These are phyloP conservation scores for Penicillium canescens DNA, from an alignment of 495 filamentous ascomycete species.

Conservation along the genomic window DNA sequence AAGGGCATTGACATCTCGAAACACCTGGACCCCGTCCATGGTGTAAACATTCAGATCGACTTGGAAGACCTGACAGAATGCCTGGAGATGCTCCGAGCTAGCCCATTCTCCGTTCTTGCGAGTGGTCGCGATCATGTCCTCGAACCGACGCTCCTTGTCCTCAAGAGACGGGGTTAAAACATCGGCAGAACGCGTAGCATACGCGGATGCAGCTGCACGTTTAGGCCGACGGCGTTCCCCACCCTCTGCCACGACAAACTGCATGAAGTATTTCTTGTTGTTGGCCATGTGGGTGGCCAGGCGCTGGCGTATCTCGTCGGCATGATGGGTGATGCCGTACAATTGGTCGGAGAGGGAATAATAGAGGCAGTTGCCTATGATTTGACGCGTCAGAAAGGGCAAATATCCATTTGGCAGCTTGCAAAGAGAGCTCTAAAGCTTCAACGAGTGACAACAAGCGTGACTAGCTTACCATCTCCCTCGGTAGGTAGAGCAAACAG, in stretches of 20 bases:
- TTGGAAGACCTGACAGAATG: conserved; percentile 63
- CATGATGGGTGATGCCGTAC: conserved; percentile 61
- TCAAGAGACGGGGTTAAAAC: conserved; percentile 46
- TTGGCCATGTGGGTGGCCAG: conserved; percentile 64
- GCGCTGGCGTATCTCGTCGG: conserved; percentile 56
- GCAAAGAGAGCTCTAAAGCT: not conserved
- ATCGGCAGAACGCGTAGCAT: conserved; percentile 38
- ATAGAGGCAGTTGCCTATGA: conserved; percentile 72
- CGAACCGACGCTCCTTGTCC: conserved; percentile 63
- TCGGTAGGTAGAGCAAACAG: conserved; percentile 47
- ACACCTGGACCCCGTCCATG: conserved; percentile 42
- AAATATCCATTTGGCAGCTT: not conserved
- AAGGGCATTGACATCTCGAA: conserved; percentile 48
- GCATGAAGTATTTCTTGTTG: conserved; percentile 63
- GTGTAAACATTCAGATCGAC: conserved; percentile 67
- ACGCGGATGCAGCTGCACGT: conserved; percentile 50
- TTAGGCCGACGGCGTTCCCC: conserved; percentile 64
- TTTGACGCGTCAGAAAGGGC: conserved; percentile 23
- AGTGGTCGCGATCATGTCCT: conserved; percentile 61
- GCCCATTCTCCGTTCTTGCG: conserved; percentile 65
- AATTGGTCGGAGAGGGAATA: conserved; percentile 77
- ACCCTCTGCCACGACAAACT: conserved; percentile 62
- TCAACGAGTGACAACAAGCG: not conserved
- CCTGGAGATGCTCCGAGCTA: conserved; percentile 70
- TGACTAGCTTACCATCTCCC: conserved; percentile 41